Evolutionary conservation across 192 early-diverging fungal genomes (phyloP).

Genomic region (Backusella luteola): DNA sequence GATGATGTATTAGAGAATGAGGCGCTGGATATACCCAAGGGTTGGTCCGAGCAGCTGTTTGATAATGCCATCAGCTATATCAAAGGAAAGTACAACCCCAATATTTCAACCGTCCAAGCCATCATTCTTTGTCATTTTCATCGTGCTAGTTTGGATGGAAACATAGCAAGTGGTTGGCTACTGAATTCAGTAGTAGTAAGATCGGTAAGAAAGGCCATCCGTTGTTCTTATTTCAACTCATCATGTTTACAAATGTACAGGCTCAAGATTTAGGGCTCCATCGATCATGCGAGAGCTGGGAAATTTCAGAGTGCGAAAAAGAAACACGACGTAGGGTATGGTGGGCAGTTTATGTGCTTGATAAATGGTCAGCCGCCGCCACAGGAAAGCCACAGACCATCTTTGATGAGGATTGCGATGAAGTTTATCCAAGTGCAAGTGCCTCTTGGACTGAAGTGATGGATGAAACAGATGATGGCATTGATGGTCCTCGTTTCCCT

Average conservation of each 20-base stretch:
- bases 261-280: conserved; percentile 80
- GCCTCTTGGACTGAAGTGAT: conserved; percentile 34
- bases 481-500: conserved; percentile 16
- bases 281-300: conserved; percentile 58
- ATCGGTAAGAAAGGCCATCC: neutral
- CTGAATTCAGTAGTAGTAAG: conserved; percentile 15
- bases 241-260: neutral
- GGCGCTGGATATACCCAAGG: conserved; percentile 19
- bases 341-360: conserved; percentile 73
- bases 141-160: conserved; percentile 21
- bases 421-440: conserved; percentile 23
- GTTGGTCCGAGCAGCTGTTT: conserved; percentile 27
- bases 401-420: conserved; percentile 40
- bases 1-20: neutral
- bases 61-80: conserved; percentile 22
- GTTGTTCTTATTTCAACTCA: too few relatives aligned
- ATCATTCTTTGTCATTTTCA: conserved; percentile 30
- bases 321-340: conserved; percentile 70
- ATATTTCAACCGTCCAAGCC: conserved; percentile 24
- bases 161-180: conserved; percentile 23
- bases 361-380: conserved; percentile 62
- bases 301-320: conserved; percentile 50
- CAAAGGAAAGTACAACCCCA: conserved; percentile 15
- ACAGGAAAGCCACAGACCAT: conserved; percentile 57
- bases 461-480: conserved; percentile 14